Conservation (phyloP, 129 eudicot species). For the Ambrosia trifida region DNA sequence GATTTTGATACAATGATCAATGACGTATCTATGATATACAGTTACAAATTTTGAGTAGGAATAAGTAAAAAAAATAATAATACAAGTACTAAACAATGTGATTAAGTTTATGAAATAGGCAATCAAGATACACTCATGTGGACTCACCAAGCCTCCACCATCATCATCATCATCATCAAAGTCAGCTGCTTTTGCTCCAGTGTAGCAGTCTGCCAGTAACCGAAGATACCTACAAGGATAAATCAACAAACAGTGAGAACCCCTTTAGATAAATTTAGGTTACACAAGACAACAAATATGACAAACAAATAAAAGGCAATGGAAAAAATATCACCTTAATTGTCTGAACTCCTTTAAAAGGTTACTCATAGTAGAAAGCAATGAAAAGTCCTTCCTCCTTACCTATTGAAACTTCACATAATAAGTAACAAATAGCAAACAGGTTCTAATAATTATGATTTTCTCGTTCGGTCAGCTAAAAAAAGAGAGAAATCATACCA, state of each 20-base stretch:
- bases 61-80: neutral
- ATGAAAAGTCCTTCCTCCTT: no score
- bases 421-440: no score
- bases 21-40: neutral
- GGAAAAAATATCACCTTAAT: constrained; percentile 53
- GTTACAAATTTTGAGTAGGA: neutral
- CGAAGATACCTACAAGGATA: constrained; percentile 3
- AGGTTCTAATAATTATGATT: no score
- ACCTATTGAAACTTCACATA: no score
- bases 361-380: no score
- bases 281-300: neutral
- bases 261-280: neutral
- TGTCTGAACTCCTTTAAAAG: no score
- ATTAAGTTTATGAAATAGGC: neutral
- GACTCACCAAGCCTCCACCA: constrained; percentile 30
- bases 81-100: neutral
- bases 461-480: no score
- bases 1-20: neutral
- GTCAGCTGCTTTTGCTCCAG: no score
- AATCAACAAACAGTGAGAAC: neutral
- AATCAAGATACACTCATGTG: neutral
- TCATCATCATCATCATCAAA: no score
- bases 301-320: neutral
- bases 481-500: no score
- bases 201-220: no score